Evolutionary conservation across 768 basidiomycete species (phyloP), one percentile per base, ranked within the genome.

Genomic region (Boletus pseudopeckii): DNA sequence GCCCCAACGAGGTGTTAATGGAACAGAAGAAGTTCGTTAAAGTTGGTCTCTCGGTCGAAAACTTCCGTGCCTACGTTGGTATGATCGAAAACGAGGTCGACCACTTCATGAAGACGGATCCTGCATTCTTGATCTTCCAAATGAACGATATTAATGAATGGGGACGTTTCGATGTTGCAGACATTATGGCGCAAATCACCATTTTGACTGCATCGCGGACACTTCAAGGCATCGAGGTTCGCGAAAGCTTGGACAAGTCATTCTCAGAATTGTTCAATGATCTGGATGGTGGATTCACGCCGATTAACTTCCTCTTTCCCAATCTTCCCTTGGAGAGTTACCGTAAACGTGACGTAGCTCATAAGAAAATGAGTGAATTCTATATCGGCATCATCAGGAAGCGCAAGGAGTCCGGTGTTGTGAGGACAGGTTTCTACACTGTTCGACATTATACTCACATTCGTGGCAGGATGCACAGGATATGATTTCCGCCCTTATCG

Each of bases 1-100:
- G 91, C 47, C 96, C 97, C 32, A 98, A 98, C 70, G 90, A 95
- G 44, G 74, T 90, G 42, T 86, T 99, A 72, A 98, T 99, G 95
- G 94, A 99, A 64, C 97, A 99, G 71, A 99, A 99, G 80, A 90
- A 88, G 68, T 98, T 98, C 66, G 88, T 98, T 72, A 99, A 99
- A 75, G 85, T 93, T 56, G 95, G 97, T 22, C 83, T 99, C 20
- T 90, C 93, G 11, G 84, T 83, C 13, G 95, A 98, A 26, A 95
- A 95, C 71, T 84, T 99, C 71, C 83, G 86, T 40, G 78, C 84
- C 30, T 98, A 99, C 48, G 79, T 85, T 18, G 83, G 84, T 46
- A 85, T 91, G 82, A 86, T 92, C 52, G 84, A 84, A 54, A 79
- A 90, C 38, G 88, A 89, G 65, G 82, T 89, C 37, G 79, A 84